Base-by-base conservation (phyloP, 2,329 filamentous ascomycete genomes). In the Claviceps capensis region DNA sequence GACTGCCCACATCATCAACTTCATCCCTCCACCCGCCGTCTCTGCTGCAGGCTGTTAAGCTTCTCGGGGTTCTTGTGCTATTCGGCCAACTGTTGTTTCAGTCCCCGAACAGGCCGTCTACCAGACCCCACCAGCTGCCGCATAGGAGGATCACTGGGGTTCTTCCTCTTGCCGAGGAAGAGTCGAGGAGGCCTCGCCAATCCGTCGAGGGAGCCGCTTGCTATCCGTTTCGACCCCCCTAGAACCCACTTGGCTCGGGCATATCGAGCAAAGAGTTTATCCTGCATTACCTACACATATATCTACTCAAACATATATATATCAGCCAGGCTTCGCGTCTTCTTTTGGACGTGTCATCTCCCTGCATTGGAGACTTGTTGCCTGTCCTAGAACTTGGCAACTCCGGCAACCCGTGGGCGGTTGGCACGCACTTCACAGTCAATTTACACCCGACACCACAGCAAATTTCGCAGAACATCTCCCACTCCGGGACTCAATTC, bases 141-240 rank as follows among this genome's bases (percentile, higher is more conserved):
- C 91, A 98, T 98, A 97, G 88, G 87, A 94, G 86, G 83, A 81
- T 81, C 84, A 84, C 82, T 81, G 80, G 83, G 86, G 86, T 90
- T 95, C 91, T 97, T 97, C 91, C 90, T 95, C 91, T 93, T 76
- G 77, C 76, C 72, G 91, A 90, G 93, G 93, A 91, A 94, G 93
- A 93, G 88, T 95, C 89, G 86, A 88, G 86, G 85, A 91, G 88
- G 85, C 88, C 87, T 88, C 86, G 88, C 85, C 87, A 86, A 82
- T 83, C 84, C 79, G 84, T 78, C 78, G 79, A 86, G 79, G 88
- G 85, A 83, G 85, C 88, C 79, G 86, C 88, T 77, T 86, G 85
- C 74, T 95, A 90, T 76, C 85, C 83, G 73, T 95, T 93, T 78
- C 87, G 88, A 81, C 93, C 93, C 72, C 93, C 93, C 70, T 97